Evolutionary conservation across 768 basidiomycete genomes (phyloP).

Genomic region (Trametes sanguinea): DNA sequence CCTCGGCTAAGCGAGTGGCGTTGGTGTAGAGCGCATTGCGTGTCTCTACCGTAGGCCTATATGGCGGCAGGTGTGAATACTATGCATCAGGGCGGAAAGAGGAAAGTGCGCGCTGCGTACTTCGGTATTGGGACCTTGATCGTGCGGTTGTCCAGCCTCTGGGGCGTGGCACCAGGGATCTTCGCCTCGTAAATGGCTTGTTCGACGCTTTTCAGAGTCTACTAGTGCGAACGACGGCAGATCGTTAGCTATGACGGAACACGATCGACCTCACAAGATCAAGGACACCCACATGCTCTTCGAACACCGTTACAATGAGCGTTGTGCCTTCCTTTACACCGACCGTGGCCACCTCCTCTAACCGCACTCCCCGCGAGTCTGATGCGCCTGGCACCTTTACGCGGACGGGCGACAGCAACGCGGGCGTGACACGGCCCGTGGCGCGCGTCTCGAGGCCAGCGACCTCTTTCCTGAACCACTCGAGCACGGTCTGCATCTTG

Average conservation of each 20-base stretch:
- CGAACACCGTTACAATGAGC: constrained; percentile 74
- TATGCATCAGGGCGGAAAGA: constrained; percentile 2
- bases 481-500: constrained; percentile 65
- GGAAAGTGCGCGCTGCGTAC: constrained; percentile 39
- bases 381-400: constrained; percentile 48
- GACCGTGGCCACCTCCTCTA: constrained; percentile 79
- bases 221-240: constrained; percentile 33
- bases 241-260: constrained; percentile 1
- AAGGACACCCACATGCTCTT: constrained; percentile 62
- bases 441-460: constrained; percentile 71
- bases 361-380: constrained; percentile 23
- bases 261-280: neutral
- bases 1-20: constrained; percentile 70
- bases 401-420: constrained; percentile 66
- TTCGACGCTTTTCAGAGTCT: constrained; percentile 79
- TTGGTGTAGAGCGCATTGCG: constrained; percentile 54
- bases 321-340: constrained; percentile 78
- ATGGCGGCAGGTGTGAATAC: neutral
- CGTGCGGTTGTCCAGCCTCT: constrained; percentile 67
- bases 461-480: constrained; percentile 78
- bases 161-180: constrained; percentile 71
- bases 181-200: constrained; percentile 75
- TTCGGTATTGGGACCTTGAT: constrained; percentile 81
- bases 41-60: constrained; percentile 77
- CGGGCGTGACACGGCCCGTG: constrained; percentile 74